Evolutionary conservation across 768 basidiomycete genomes (phyloP), one percentile per base, ranked within the genome.

Genomic region (Naematelia encephala): DNA sequence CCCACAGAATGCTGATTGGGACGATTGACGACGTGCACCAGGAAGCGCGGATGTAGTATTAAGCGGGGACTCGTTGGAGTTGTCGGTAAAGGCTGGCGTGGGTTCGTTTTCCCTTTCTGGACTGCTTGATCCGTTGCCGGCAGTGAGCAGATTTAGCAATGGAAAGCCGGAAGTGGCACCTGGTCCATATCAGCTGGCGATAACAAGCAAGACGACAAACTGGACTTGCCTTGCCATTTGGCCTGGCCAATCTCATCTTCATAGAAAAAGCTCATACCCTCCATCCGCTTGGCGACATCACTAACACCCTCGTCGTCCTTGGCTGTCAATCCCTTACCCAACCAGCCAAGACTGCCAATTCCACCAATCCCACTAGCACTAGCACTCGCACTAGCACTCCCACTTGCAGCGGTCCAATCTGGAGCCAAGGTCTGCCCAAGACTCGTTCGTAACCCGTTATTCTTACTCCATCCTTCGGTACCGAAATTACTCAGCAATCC

Each of bases 111-210:
- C 54, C 16, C 59, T 57, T 16, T 60, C 56, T 8, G 54, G 45
- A 8, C 29, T 29, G 14, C 21, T 42, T 30, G 55, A 46, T 2
- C 62, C 66, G 30, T 73, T 70, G 13, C 62, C 61, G 19, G 74
- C 69, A 5, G 76, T 75, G 16, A 96, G 80, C 5, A 90, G 78
- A 74, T 93, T 89, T 25, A 93, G 83, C 3, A 94, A 83, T 4
- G 92, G 92, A 0, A 94, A 82, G 23, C 92, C 91, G 2, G 91
- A 93, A 0, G 90, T 90, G 69, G 93, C 91, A 27, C 92, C 91
- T 78, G 53, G 1, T 5, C 16, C 19, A 54, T 23, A 55, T 29
- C 23, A 26, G 39, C 16, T 29, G 43, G 30, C 2, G 22, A 28
- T 44, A n/a, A 19, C 23, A 43, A 19, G 2, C 16, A 14, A 16